These are phyloP conservation scores for Coleophoma crateriformis DNA, from an alignment of 2,329 filamentous ascomycete species.

Conservation along the genomic window DNA sequence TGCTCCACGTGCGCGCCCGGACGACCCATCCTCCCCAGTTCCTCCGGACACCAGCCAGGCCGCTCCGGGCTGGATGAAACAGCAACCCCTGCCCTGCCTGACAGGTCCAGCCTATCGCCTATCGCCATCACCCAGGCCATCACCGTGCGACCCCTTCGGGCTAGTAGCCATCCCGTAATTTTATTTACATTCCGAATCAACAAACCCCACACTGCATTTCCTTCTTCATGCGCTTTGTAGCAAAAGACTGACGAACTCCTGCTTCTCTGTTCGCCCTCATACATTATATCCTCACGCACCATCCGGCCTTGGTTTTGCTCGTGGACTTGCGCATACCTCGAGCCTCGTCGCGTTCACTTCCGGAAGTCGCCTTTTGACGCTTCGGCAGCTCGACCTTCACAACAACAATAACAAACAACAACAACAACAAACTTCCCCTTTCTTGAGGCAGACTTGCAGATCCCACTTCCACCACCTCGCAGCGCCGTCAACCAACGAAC, in stretches of 20 bases:
- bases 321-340: neutral
- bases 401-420: no score
- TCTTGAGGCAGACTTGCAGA: neutral
- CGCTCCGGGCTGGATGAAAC: no score
- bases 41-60: no score
- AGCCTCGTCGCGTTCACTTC: neutral
- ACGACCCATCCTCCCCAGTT: no score
- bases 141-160: neutral
- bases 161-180: neutral
- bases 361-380: no score
- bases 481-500: neutral
- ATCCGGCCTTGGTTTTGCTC: neutral
- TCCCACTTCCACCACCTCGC: neutral
- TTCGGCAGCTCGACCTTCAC: no score
- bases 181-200: neutral
- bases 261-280: neutral
- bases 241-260: neutral
- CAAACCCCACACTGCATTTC: neutral
- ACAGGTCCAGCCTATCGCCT: neutral
- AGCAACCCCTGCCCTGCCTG: no score
- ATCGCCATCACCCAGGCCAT: neutral
- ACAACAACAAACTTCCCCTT: no score
- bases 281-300: neutral
- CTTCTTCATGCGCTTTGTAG: neutral
- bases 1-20: no score